Evolutionary conservation across 306 rosid genomes (phyloP), one percentile per base, ranked within the genome.

Genomic region (Vicia villosa): DNA sequence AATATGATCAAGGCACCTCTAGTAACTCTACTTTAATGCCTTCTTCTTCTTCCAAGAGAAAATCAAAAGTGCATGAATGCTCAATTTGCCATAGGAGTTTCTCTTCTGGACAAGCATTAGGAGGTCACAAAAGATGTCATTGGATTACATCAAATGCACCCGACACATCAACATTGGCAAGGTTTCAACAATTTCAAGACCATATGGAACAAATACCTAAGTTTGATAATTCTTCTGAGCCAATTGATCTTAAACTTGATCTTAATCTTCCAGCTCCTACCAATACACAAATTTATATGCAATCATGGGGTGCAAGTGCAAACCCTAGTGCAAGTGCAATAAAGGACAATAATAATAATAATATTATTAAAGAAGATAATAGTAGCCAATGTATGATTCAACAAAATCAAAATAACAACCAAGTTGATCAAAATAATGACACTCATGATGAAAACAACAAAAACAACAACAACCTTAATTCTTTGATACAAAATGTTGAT

Each of bases 71-170:
- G 0, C 99, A 95, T 1, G 97, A 91, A 70, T 95, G 99, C 17
- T 91, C 99, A 2, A 95, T 95, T 60, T 95, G 99, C 30, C 97
- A 91, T 69, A 80, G 97, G 40, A 74, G 90, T 37, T 95, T 95
- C 82, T 86, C 99, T 6, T 88, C 97, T 0, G 99, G 97, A 15
- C 99, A 95, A 74, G 96, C 99, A 0, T 47, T 95, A 68, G 97
- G 99, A 0, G 99, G 99, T 0, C 99, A 95, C 73, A 91, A 95
- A 77, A 83, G 97, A 22, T 95, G 99, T 38, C 99, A 91, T 49
- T 95, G 99, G 99, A 91, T 91, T 77, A 95, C 99, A 7, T 83
- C 96, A 14, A 91, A 86, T 41, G 82, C 80, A 4, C 84, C 91
- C 0, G 89, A 83, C 47, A 69, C 89, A 0, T 80, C 97, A 0